Evolutionary conservation across 202 grass and related monocot genomes (phyloP).

Genomic region (Saccharum hybrid): DNA sequence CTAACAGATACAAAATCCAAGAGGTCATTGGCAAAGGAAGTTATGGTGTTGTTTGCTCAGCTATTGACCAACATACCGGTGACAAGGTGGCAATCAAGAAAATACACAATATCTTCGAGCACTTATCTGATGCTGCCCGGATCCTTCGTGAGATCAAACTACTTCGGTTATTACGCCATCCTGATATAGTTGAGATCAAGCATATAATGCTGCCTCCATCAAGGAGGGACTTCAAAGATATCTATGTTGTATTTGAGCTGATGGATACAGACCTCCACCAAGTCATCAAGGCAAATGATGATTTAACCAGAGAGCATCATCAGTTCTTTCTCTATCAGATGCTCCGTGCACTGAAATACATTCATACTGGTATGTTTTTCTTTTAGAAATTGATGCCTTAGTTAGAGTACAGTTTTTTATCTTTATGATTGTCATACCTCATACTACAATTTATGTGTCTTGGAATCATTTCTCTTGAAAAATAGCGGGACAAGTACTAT

Average conservation of each 20-base stretch:
- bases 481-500: slow-evolving; percentile 21
- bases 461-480: not conserved
- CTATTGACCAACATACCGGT: slow-evolving; percentile 78
- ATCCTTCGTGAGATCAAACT: slow-evolving; percentile 97
- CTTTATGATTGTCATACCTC: not conserved
- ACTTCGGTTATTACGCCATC: slow-evolving; percentile 81
- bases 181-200: slow-evolving; percentile 98
- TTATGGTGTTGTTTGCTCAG: slow-evolving; percentile 94
- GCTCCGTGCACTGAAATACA: slow-evolving; percentile 93
- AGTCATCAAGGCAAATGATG: slow-evolving; percentile 98
- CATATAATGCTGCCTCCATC: slow-evolving; percentile 98
- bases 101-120: slow-evolving; percentile 96
- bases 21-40: slow-evolving; percentile 96
- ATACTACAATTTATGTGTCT: not conserved
- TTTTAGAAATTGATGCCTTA: slow-evolving; percentile 7
- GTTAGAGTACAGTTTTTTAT: slow-evolving; percentile 24
- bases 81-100: slow-evolving; percentile 99
- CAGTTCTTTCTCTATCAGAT: slow-evolving; percentile 99
- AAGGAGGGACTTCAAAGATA: slow-evolving; percentile 95
- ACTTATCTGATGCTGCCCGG: slow-evolving; percentile 85
- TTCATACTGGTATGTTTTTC: slow-evolving; percentile 87
- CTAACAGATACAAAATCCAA: slow-evolving; percentile 93
- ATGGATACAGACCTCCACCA: slow-evolving; percentile 99
- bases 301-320: slow-evolving; percentile 90
- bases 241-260: slow-evolving; percentile 98